Evolutionary conservation across 2,329 filamentous ascomycete genomes (phyloP), one percentile per base, ranked within the genome.

Genomic region (Aspergillus neotritici): DNA sequence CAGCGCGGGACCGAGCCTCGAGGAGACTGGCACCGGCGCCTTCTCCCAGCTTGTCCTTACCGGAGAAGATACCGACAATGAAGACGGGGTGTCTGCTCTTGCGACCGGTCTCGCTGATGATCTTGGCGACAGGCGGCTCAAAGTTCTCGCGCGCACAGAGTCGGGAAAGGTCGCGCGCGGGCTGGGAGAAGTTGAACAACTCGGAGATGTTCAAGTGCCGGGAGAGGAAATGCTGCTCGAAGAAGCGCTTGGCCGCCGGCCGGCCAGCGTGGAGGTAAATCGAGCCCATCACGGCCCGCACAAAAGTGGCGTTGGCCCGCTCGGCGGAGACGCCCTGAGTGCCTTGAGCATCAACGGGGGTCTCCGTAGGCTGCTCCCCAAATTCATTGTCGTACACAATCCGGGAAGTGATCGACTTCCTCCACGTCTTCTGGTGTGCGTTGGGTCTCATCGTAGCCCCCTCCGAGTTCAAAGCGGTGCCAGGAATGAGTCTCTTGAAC

Each of bases 11-110:
- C 51, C 87, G 80, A 28, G 86, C 91, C 57, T 88, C 79, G 53
- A 88, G 76, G 44, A 97, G 72, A 66, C 79, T 90, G 37, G 84
- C 73, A 16, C 86, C 93, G 14, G 83, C 77, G n/a, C 83, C 93
- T 71, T 98, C 91, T 43, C 91, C 93, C 33, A 98, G 75, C 76
- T 93, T 91, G 64, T 98, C 90, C 48, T 77, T 75, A 40, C 91
- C 93, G 54, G 86, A 94, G 72, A 86, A 98, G 49, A 98, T 90
- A 46, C 91, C 93, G 11, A 98, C 90, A 25, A 96, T 82, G 60
- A 84, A 97, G 12, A 98, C 93, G 12, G 93, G 91, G 46, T 86
- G 86, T 64, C 86, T 80, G 58, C 86, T 93, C 54, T 78, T 67
- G 46, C 93, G 82, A 63, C 93, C 93, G 3, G 93, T 97, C 73